Conservation (phyloP, 176 grass and related monocot genomes). For the Hordeum vulgare region DNA sequence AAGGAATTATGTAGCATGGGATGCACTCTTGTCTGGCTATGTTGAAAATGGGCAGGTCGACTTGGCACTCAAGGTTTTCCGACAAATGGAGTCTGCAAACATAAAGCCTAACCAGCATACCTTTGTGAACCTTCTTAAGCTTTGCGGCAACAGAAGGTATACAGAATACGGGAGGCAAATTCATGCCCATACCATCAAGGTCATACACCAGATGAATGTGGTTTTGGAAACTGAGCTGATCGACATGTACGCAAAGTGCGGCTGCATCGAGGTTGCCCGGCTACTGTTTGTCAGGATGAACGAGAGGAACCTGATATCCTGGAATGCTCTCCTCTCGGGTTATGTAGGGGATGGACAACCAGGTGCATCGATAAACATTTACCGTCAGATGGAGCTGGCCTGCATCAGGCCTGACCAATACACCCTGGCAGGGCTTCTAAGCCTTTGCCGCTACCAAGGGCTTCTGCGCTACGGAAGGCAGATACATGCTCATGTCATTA, state of each 20-base stretch:
- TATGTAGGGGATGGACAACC: slow-evolving; percentile 24
- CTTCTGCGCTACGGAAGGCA: slow-evolving; percentile 26
- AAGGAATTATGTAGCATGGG: slow-evolving; percentile 52
- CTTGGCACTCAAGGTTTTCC: slow-evolving; percentile 31
- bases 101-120: slow-evolving; percentile 52
- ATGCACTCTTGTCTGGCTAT: slow-evolving; percentile 49
- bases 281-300: slow-evolving; percentile 52
- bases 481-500: slow-evolving; percentile 45
- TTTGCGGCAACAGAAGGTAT: slow-evolving; percentile 30
- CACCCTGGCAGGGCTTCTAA: slow-evolving; percentile 38
- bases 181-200: slow-evolving; percentile 36
- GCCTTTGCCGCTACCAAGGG: slow-evolving; percentile 35
- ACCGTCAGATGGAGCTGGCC: slow-evolving; percentile 25
- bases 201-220: slow-evolving; percentile 38
- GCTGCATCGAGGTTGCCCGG: slow-evolving; percentile 39
- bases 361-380: slow-evolving; percentile 23
- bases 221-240: slow-evolving; percentile 52
- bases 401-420: slow-evolving; percentile 34
- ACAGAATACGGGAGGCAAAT: slow-evolving; percentile 46
- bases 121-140: slow-evolving; percentile 41
- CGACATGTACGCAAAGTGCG: slow-evolving; percentile 56
- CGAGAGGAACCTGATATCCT: slow-evolving; percentile 43
- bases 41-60: slow-evolving; percentile 42
- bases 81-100: slow-evolving; percentile 27
- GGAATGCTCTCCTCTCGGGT: slow-evolving; percentile 40